Evolutionary conservation across 495 filamentous ascomycete genomes (phyloP).

Genomic region (Hamigera avellanea): DNA sequence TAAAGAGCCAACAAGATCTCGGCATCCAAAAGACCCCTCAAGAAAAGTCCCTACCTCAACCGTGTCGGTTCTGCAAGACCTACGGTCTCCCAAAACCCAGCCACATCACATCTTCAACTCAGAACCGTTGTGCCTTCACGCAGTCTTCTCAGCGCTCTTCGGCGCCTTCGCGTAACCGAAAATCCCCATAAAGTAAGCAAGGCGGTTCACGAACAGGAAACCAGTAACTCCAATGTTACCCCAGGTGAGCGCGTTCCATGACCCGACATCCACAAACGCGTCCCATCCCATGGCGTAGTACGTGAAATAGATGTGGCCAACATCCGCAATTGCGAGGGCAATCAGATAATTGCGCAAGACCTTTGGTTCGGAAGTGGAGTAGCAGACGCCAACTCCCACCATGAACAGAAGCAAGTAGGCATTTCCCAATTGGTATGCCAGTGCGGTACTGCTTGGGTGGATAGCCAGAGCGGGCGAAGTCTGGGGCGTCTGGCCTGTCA

Average conservation of each 20-base stretch:
- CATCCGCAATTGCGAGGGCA: conserved; percentile 52
- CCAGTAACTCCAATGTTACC: conserved; percentile 57
- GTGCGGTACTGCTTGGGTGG: conserved; percentile 32
- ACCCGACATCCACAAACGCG: conserved; percentile 36
- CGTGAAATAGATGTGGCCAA: conserved; percentile 58
- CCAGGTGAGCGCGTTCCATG: conserved; percentile 62
- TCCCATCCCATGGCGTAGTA: conserved; percentile 45
- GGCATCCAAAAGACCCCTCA: too few species aligned
- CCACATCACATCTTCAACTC: too few species aligned
- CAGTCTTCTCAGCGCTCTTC: conserved; percentile 15
- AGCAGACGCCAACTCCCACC: conserved; percentile 46
- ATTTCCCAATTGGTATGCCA: conserved; percentile 56
- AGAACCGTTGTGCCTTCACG: conserved; percentile 7
- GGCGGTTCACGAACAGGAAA: conserved; percentile 42
- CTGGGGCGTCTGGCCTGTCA: conserved; percentile 43
- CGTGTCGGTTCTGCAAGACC: too few species aligned
- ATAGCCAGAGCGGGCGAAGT: conserved; percentile 14
- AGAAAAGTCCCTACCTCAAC: too few species aligned
- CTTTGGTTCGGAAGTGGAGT: conserved; percentile 49
- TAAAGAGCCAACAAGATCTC: too few species aligned
- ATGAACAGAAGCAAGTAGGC: conserved; percentile 54
- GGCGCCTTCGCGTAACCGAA: conserved; percentile 37
- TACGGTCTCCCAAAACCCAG: too few species aligned
- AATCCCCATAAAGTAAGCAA: conserved; percentile 43
- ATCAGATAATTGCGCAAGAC: conserved; percentile 59